These are phyloP conservation scores for Trypethelium eluteriae DNA, from an alignment of 495 filamentous ascomycete species.

Conservation along the genomic window DNA sequence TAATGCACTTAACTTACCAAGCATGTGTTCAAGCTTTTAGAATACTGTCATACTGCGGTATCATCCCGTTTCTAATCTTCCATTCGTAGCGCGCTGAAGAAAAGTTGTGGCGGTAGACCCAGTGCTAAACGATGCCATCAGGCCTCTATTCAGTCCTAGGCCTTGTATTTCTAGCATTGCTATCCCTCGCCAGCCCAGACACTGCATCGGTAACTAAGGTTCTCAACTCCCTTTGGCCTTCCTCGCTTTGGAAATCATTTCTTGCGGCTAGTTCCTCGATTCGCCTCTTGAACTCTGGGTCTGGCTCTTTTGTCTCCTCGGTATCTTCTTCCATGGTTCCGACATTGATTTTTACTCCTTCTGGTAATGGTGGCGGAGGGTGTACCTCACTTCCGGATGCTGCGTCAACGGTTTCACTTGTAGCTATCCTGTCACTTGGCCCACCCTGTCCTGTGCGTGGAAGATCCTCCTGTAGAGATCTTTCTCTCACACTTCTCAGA, in stretches of 20 bases:
- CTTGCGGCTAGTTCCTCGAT: slow-evolving; percentile 41
- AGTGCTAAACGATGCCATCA: no score
- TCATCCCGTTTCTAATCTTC: no score
- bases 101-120: no score
- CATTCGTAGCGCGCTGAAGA: no score
- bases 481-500: slow-evolving; percentile 11
- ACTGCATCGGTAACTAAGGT: slow-evolving; percentile 38
- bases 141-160: neutral
- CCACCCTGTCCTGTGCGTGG: neutral
- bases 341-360: slow-evolving; percentile 33
- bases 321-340: slow-evolving; percentile 30
- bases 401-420: neutral
- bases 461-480: slow-evolving; percentile 9
- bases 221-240: slow-evolving; percentile 36
- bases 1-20: neutral
- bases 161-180: neutral
- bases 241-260: slow-evolving; percentile 38
- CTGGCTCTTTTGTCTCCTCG: slow-evolving; percentile 31
- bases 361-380: slow-evolving; percentile 34
- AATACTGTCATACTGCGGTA: no score
- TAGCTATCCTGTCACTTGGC: neutral
- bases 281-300: slow-evolving; percentile 39
- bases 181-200: slow-evolving; percentile 23
- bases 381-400: slow-evolving; percentile 20
- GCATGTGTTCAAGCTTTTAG: no score